A percentile compares a stretch with the other conserved stretches of the same genome.
These are phyloP conservation scores for Cladosporium sphaerospermum DNA, from an alignment of 2,329 filamentous ascomycete species.

Conservation along the genomic window DNA sequence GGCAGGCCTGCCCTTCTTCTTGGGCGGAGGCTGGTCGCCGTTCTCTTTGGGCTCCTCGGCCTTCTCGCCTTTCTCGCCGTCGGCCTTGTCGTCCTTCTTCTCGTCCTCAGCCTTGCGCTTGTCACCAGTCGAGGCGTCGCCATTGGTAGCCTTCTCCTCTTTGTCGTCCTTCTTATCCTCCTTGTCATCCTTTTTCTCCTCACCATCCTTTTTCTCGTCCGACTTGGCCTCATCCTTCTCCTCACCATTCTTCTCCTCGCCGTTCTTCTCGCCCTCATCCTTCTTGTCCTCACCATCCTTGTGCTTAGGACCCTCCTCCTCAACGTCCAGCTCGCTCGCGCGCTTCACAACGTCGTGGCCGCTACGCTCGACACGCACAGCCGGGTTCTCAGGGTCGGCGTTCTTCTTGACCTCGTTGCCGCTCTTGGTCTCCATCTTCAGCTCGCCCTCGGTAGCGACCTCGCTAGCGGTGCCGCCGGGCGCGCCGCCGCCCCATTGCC, in stretches of 20 bases:
- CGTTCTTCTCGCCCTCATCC: conserved; percentile 12
- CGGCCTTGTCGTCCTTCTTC: conserved; percentile 28
- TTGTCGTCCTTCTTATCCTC: conserved; percentile 19
- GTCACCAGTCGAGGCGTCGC: conserved; percentile 26
- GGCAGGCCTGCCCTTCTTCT: conserved; percentile 40
- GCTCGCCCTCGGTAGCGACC: conserved; percentile 52
- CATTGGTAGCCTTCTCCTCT: conserved; percentile 16
- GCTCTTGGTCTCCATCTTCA: conserved; percentile 54
- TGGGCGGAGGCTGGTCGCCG: conserved; percentile 29
- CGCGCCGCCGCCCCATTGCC: conserved; percentile 53
- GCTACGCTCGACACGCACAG: conserved; percentile 51
- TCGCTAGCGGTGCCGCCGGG: conserved; percentile 54
- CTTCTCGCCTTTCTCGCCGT: conserved; percentile 21
- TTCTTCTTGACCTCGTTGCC: conserved; percentile 62
- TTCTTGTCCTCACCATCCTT: conserved; percentile 28
- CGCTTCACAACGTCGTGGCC: conserved; percentile 62
- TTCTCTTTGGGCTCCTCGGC: conserved; percentile 30
- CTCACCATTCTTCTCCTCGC: conserved; percentile 20
- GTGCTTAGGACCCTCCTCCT: conserved; percentile 40
- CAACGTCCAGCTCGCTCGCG: conserved; percentile 54
- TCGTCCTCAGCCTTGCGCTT: conserved; percentile 27
- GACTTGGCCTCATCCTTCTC: conserved; percentile 17
- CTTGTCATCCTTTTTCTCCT: conserved; percentile 12
- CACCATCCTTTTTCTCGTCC: conserved; percentile 10
- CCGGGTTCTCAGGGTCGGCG: conserved; percentile 54